Evolutionary conservation across 2,329 filamentous ascomycete species (phyloP).

Genomic region (Stagonosporopsis vannaccii): DNA sequence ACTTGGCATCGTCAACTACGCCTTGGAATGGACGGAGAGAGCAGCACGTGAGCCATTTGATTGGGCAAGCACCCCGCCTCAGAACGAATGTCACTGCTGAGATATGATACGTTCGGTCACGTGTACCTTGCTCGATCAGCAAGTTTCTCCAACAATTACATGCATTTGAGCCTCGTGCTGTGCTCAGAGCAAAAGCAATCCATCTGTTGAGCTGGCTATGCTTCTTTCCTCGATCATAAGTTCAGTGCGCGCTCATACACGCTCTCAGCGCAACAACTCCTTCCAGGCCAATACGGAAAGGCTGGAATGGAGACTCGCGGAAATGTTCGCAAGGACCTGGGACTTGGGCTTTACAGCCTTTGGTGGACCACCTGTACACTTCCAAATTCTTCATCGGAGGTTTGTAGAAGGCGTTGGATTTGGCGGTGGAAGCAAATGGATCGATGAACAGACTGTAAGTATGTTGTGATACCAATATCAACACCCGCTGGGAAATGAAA

Average conservation of each 20-base stretch:
- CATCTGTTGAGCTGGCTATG: not conserved
- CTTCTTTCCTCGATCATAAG: not conserved
- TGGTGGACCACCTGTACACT: constrained; percentile 74
- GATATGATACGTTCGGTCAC: not conserved
- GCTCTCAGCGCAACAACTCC: too few species aligned
- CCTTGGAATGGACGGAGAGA: not conserved
- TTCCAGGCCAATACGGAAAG: constrained; percentile 30
- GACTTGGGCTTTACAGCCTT: constrained; percentile 71
- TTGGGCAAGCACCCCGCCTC: not conserved
- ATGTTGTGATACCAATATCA: too few species aligned
- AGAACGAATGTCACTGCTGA: not conserved
- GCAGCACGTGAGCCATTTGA: not conserved
- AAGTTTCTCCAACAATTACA: not conserved
- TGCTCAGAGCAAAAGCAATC: not conserved
- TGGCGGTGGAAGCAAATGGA: constrained; percentile 65
- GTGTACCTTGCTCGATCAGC: not conserved
- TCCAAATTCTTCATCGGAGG: constrained; percentile 69
- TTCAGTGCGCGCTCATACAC: not conserved
- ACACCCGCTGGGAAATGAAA: too few species aligned
- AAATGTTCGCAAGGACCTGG: constrained; percentile 54
- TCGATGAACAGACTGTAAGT: constrained; percentile 71
- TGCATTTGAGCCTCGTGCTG: too few species aligned
- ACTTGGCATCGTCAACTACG: not conserved
- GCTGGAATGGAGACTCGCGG: constrained; percentile 32
- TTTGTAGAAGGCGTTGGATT: constrained; percentile 63